Base-by-base conservation (phyloP, 2,329 filamentous ascomycete genomes). In the Botrytis porri region DNA sequence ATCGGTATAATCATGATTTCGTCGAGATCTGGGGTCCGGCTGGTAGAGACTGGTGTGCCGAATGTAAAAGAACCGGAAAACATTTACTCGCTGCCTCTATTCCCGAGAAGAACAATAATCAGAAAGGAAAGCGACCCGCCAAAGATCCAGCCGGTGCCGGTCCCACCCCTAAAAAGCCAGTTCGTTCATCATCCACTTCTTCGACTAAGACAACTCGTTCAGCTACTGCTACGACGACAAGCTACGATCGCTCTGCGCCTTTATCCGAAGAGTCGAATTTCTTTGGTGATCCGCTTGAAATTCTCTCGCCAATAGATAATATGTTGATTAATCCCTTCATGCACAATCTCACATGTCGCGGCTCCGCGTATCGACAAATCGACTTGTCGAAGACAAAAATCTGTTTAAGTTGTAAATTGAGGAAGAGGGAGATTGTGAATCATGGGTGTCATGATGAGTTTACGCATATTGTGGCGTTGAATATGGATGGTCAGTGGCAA, bases 261-360 rank as follows among this genome's bases (percentile, higher is more conserved):
- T 25, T 67, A 4, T 57, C 35, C 1, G 65, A 67, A 7, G 48
- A 39, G 41, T 57, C 65, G 4, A 67, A 67, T 14, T 25, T 57
- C 20, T 67, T 67, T 14, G 48, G 65, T 12, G 65, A 67, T 9
- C 65, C 65, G 1, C 65, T 22, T 1, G 65, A 67, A 5, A 57
- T 41, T 1, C 29, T 32, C 48, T 67, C 65, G 10, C 12, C 35
- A 2, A 67, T 67, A 1, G 59, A 70, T 32, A 67, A 67, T 20
- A 60, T 72, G 14, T 12, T 43, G 16, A 72, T 72, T 22, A 67
- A 54, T 6, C 48, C 48, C 10, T 72, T 51, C 70, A 72, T 72
- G 70, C 51, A 65, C 22, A 72, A 72, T n/a, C 70, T 59, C 37
- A 65, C 57, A 5, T 72, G 70, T 60, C 37, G 57, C 1, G 57